phyloP scores from a whole-genome alignment of 352 stramenopile genomes.

The Globisporangium nunn region DNA sequence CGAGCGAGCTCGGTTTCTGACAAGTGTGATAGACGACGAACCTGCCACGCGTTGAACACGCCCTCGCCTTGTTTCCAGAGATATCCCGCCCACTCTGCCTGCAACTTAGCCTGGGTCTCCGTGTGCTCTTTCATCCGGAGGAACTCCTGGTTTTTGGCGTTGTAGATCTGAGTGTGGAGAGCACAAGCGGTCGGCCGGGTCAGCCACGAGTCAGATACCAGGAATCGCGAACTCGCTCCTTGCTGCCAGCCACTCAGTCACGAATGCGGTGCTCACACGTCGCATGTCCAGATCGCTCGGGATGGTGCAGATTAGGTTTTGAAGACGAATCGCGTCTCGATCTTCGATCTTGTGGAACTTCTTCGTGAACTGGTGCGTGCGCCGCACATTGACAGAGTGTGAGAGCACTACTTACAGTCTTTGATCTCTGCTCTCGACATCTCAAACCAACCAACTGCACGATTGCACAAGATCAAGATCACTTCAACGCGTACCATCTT shows the following conservation, averaged over 20 bases:
- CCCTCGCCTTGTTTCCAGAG: slow-evolving; percentile 21
- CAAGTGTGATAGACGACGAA: slow-evolving; percentile 1
- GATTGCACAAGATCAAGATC: no score
- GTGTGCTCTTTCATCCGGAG: slow-evolving; percentile 24
- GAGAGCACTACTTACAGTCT: no score
- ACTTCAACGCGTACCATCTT: slow-evolving; percentile 13
- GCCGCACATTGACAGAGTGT: no score
- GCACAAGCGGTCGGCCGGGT: no score
- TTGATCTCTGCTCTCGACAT: no score
- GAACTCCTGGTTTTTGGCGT: slow-evolving; percentile 23
- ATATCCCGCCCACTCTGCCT: slow-evolving; percentile 25
- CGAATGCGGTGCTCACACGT: slow-evolving; percentile 7
- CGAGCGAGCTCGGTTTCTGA: no score
- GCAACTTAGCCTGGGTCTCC: slow-evolving; percentile 23
- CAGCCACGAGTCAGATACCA: no score
- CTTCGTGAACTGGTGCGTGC: slow-evolving; percentile 20
- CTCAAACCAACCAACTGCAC: no score
- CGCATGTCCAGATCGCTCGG: slow-evolving; percentile 29
- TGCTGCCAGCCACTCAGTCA: not conserved
- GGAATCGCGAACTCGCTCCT: no score
- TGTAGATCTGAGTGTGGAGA: slow-evolving; percentile 19
- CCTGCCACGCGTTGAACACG: slow-evolving; percentile 21
- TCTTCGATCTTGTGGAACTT: slow-evolving; percentile 26
- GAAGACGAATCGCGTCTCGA: slow-evolving; percentile 19
- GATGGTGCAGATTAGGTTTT: slow-evolving; percentile 27